A percentile compares a stretch with the other conserved stretches of the same genome.
These are phyloP conservation scores for Lepiota brunneoincarnata DNA, from an alignment of 768 basidiomycete genomes.

Conservation along the genomic window DNA sequence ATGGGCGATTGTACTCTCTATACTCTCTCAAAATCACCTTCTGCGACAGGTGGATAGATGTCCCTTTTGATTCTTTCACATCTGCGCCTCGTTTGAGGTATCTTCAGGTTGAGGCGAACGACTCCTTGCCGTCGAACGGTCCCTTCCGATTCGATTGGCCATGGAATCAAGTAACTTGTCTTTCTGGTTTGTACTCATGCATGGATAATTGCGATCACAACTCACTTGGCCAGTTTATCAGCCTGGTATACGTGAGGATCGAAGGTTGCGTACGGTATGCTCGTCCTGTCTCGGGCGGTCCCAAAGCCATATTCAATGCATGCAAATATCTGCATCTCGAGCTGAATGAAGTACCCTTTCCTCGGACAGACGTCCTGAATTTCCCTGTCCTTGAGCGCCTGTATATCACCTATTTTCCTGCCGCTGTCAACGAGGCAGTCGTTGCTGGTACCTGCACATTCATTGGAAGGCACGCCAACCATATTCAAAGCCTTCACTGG, in stretches of 20 bases:
- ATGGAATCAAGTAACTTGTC: background rate
- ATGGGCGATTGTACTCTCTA: background rate
- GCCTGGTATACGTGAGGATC: background rate
- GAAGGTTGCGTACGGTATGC: background rate
- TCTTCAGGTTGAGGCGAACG: background rate
- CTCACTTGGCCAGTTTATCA: background rate
- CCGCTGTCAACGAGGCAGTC: background rate
- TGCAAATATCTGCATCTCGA: background rate
- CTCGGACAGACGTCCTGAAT: no score
- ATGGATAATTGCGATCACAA: background rate
- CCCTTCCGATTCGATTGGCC: background rate
- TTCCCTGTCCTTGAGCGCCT: background rate
- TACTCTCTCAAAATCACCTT: background rate
- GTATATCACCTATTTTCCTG: background rate
- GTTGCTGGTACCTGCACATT: background rate
- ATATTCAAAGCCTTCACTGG: slow-evolving; percentile 3
- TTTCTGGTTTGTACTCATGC: background rate
- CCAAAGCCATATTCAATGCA: background rate
- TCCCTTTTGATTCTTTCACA: background rate
- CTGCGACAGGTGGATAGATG: background rate
- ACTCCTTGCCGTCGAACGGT: background rate
- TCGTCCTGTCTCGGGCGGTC: background rate
- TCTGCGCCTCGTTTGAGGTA: background rate
- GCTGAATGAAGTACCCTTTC: background rate
- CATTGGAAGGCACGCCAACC: background rate